phyloP scores from a whole-genome alignment of 1,284 basidiomycete species.

The Boletus sp. region DNA sequence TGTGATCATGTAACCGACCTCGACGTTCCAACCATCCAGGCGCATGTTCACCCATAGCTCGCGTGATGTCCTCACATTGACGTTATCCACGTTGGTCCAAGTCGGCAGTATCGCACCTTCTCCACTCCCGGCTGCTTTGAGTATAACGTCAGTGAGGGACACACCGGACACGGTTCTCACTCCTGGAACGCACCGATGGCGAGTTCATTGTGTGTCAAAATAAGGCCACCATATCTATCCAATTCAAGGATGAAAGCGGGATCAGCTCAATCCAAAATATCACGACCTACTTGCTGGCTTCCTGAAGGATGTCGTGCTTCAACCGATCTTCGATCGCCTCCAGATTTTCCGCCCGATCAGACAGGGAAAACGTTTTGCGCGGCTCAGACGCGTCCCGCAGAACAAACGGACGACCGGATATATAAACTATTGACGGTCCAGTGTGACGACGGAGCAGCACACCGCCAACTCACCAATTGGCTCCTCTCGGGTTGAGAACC shows the following conservation, averaged over 20 bases:
- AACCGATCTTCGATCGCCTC: slow-evolving; percentile 92
- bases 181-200: slow-evolving; percentile 19
- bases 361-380: slow-evolving; percentile 75
- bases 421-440: slow-evolving; percentile 58
- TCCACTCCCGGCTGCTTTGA: slow-evolving; percentile 57
- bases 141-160: slow-evolving; percentile 18
- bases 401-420: slow-evolving; percentile 93
- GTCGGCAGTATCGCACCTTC: slow-evolving; percentile 86
- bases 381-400: slow-evolving; percentile 90
- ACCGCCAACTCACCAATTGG: slow-evolving; percentile 57
- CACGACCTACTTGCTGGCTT: slow-evolving; percentile 64
- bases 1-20: slow-evolving; percentile 50
- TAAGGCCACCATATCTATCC: slow-evolving; percentile 78
- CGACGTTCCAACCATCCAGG: slow-evolving; percentile 84
- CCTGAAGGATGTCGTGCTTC: slow-evolving; percentile 91
- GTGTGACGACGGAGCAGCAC: background rate
- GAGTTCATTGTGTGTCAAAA: slow-evolving; percentile 91
- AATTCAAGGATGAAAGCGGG: slow-evolving; percentile 6
- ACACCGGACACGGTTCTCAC: slow-evolving; percentile 31
- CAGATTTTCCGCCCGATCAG: slow-evolving; percentile 90
- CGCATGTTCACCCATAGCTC: slow-evolving; percentile 86
- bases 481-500: slow-evolving; percentile 84
- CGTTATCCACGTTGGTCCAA: slow-evolving; percentile 89
- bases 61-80: slow-evolving; percentile 82
- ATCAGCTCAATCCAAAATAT: background rate